phyloP scores from a whole-genome alignment of 75 land plant species.

The Sequoia sempervirens region DNA sequence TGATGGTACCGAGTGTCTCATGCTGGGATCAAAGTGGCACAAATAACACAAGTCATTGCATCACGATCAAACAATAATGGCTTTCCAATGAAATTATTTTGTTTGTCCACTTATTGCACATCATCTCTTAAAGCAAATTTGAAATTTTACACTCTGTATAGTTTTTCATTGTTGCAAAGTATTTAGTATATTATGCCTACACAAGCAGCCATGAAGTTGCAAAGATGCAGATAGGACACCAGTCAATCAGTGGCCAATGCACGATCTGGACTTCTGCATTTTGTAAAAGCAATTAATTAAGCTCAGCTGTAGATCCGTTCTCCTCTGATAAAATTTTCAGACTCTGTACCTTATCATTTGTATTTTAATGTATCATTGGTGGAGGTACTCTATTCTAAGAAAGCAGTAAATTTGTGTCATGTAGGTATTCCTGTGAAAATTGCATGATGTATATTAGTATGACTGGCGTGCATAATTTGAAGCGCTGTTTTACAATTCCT shows the following conservation, averaged over 20 bases:
- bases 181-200: not conserved
- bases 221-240: not conserved
- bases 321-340: not conserved
- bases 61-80: not conserved
- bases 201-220: not conserved
- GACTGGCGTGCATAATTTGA: not conserved
- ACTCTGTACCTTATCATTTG: not conserved
- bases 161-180: not conserved
- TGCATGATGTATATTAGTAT: not conserved
- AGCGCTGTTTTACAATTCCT: not conserved
- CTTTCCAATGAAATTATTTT: not conserved
- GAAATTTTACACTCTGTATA: not conserved
- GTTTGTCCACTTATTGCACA: not conserved
- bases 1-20: not conserved
- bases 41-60: not conserved
- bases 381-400: not conserved
- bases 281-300: not conserved
- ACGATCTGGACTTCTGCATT: not conserved
- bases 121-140: not conserved
- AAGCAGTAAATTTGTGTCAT: not conserved
- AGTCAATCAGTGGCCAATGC: not conserved
- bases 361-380: not conserved
- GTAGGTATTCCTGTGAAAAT: not conserved
- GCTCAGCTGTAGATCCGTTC: not conserved
- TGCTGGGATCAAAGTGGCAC: not conserved